Base-by-base conservation (phyloP, 177 flowering plant genomes). In the Tripterygium wilfordii region DNA sequence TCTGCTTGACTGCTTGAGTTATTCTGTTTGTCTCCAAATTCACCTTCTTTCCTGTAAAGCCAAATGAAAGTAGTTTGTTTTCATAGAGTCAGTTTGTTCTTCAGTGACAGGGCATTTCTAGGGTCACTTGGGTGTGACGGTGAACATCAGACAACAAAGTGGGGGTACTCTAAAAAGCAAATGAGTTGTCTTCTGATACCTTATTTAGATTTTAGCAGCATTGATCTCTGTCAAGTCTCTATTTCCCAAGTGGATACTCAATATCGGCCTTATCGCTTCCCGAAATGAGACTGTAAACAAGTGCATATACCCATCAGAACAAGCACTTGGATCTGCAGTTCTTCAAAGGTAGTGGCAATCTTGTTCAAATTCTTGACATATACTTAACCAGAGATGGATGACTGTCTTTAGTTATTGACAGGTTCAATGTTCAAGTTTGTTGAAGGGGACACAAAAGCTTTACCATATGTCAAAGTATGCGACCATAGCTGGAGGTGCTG, bases 401-500 rank as follows among this genome's bases (percentile, higher is more conserved):
- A 13, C 19, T 41, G 28, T 4, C 50, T 51, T 17, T 40, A 42
- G 39, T 13, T 21, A 38, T 18, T 50, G 41, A 30, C 58, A 70
- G 67, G 30, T 62, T 66, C 72, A 50, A 64, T 75, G 76, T 59
- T 64, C 60, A 58, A 36, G 55, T 51, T 40, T 43, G 56, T 49
- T 18, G 47, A 45, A 47, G 60, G 42, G 56, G 63, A 57, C 35
- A 13, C 26, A 21, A 23, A 46, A 29, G 19, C n/a, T n/a, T n/a
- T n/a, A n/a, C 32, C 42, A 44, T 51, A 76, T 83, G 90, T 56
- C 76, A 49, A 60, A 25, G 57, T 36, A 54, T 30, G 73, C 64
- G 54, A 31, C 62, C 39, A 48, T 74, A 44, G 51, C 69, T 25
- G 87, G 82, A 63, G 72, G 62, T 35, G 59, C 70, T 13, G 80